Evolutionary conservation across 345 rosid species (phyloP), one percentile per base, ranked within the genome.

Genomic region (Gossypium sturtianum): DNA sequence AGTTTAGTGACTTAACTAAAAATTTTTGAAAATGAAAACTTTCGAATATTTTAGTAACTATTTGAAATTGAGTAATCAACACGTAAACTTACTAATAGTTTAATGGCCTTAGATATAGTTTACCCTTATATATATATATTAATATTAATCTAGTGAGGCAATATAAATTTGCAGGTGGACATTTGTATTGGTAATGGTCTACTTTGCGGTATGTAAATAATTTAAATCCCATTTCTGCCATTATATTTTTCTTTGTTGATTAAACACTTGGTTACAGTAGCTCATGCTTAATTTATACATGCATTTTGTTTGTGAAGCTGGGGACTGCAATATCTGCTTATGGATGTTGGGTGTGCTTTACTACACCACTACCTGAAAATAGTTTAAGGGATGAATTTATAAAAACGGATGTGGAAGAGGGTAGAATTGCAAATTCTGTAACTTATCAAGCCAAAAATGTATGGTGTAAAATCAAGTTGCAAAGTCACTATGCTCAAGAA

Each of bases 141-240:
- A 34, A 34, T 7, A 5, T 9, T 19, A 4, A 54, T 73, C 15
- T 12, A 66, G 51, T 60, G 49, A 12, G 52, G 43, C 56, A 62
- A 65, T 57, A 34, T 34, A 60, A 22, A 74, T 83, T 44, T 81
- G 86, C 93, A 95, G 98, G 83, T 95, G 99, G 98, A 90, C 97
- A 62, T 91, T 93, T 81, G 63, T 84, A 17, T 80, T 95, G 76
- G 92, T 91, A 51, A 86, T 90, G 82, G 62, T 91, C 75, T 95
- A 93, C 82, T 95, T 95, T 80, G 90, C 83, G 89, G 99, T 95
- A 89, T n/a, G 91, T 84, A 2, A 29, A 66, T 62, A 56, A 7
- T 56, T 44, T 16, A 10, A 71, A 11, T 20, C 53, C 22, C 20
- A 23, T 29, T 17, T 74, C 76, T 12, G 12, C 49, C 9, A 4